These are phyloP conservation scores for Tetrapisispora phaffii DNA, from an alignment of 805 yeast species.

Conservation along the genomic window DNA sequence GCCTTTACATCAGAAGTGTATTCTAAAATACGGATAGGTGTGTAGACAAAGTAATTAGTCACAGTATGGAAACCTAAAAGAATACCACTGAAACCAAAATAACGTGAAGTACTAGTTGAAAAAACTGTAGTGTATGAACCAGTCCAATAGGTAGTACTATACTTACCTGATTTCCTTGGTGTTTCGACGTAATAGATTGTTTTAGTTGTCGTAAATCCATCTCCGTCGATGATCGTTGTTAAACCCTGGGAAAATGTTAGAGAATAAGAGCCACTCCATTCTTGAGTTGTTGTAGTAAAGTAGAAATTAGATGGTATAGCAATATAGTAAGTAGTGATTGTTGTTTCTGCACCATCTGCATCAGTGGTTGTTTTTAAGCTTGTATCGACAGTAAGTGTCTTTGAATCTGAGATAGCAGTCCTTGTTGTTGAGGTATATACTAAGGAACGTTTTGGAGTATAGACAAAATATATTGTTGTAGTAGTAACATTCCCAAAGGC, in stretches of 20 bases:
- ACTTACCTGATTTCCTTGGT: conserved; percentile 1
- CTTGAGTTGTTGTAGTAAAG: neutral
- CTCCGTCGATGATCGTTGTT: conserved; percentile 1
- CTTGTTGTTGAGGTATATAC: neutral
- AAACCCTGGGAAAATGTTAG: conserved; percentile 2
- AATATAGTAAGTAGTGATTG: neutral
- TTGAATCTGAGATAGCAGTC: neutral
- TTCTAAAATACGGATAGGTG: neutral
- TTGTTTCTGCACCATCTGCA: conserved; percentile 1
- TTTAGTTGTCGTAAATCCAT: conserved; percentile 2
- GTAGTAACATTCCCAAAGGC: conserved; percentile 7
- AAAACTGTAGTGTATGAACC: neutral
- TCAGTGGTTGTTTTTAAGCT: neutral
- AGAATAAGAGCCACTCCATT: neutral
- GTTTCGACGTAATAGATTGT: conserved; percentile 7
- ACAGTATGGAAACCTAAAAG: neutral
- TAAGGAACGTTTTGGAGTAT: conserved; percentile 5
- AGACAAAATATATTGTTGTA: conserved; percentile 7
- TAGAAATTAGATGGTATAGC: conserved; percentile 1
- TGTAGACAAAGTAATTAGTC: neutral
- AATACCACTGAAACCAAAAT: neutral
- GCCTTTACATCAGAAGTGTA: neutral
- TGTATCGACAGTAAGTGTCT: neutral
- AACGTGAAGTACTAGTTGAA: neutral
- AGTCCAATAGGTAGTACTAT: conserved; percentile 1